Conservation (phyloP, 225 moss, liverwort and hornwort species). For the Sphagnum contortum region DNA sequence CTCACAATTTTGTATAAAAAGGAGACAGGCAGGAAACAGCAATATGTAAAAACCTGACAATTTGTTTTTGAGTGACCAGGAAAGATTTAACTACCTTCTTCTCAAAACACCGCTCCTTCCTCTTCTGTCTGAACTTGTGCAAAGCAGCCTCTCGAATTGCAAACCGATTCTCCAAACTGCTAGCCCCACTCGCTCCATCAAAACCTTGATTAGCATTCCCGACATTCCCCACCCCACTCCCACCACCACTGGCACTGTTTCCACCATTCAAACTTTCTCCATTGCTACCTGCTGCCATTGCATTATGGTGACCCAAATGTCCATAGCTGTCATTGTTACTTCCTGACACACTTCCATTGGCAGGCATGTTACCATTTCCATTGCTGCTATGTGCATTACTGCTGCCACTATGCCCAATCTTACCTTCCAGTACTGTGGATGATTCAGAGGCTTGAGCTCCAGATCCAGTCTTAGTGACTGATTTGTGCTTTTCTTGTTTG, state of each 20-base stretch:
- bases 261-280: slow-evolving; percentile 30
- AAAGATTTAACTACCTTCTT: slow-evolving; percentile 51
- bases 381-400: slow-evolving; percentile 65
- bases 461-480: slow-evolving; percentile 8
- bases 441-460: slow-evolving; percentile 65
- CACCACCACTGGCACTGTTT: slow-evolving; percentile 4
- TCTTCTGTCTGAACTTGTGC: slow-evolving; percentile 88
- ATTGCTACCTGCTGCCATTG: slow-evolving; percentile 15
- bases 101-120: slow-evolving; percentile 93
- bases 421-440: slow-evolving; percentile 15
- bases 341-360: slow-evolving; percentile 75
- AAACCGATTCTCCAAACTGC: slow-evolving; percentile 20
- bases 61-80: neutral
- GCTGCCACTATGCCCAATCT: slow-evolving; percentile 66
- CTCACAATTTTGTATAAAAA: too few species aligned
- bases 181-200: slow-evolving; percentile 36
- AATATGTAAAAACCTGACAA: neutral
- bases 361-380: slow-evolving; percentile 23
- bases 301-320: slow-evolving; percentile 33
- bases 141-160: slow-evolving; percentile 87
- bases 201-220: slow-evolving; percentile 21
- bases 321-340: slow-evolving; percentile 58
- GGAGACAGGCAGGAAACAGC: neutral
- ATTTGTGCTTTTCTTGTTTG: slow-evolving; percentile 63
- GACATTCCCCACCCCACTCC: slow-evolving; percentile 19